A percentile compares a stretch with the other conserved stretches of the same genome.
These are phyloP conservation scores for Mallotus japonicus DNA, from an alignment of 441 rosid species.

Conservation along the genomic window DNA sequence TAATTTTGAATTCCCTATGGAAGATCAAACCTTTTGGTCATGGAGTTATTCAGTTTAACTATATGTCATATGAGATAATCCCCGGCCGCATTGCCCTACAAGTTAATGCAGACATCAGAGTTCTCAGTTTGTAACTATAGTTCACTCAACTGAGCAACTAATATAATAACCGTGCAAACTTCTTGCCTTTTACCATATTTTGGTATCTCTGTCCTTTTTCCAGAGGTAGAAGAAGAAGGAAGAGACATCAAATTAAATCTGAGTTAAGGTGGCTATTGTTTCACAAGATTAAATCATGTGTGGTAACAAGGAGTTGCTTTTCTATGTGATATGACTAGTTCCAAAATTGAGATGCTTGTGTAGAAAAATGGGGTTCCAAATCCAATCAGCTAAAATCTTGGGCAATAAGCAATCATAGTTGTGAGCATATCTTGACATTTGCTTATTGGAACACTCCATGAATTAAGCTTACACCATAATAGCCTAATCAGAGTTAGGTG, in stretches of 20 bases:
- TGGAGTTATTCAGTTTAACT: slow-evolving; percentile 34
- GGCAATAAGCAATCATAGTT: neutral
- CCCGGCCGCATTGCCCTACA: neutral
- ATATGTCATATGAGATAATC: neutral
- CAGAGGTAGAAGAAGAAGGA: too few relatives aligned
- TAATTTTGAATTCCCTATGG: slow-evolving; percentile 42
- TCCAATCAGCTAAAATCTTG: neutral
- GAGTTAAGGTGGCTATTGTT: too few relatives aligned
- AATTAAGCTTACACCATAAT: too few relatives aligned
- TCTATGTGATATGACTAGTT: neutral
- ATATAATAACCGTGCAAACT: neutral
- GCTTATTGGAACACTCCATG: too few relatives aligned
- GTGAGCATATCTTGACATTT: too few relatives aligned
- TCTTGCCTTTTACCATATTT: neutral
- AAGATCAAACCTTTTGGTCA: slow-evolving; percentile 53
- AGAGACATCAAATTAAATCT: too few relatives aligned
- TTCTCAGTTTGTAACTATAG: slow-evolving; percentile 24
- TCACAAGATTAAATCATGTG: too few relatives aligned
- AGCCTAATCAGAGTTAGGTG: too few relatives aligned
- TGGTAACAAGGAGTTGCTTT: too few relatives aligned
- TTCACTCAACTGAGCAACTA: neutral
- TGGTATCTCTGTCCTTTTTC: too few relatives aligned
- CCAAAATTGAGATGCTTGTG: neutral
- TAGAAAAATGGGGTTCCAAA: neutral
- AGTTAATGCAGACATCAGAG: neutral